Evolutionary conservation across 441 rosid genomes (phyloP).

Genomic region (Croton setiger): DNA sequence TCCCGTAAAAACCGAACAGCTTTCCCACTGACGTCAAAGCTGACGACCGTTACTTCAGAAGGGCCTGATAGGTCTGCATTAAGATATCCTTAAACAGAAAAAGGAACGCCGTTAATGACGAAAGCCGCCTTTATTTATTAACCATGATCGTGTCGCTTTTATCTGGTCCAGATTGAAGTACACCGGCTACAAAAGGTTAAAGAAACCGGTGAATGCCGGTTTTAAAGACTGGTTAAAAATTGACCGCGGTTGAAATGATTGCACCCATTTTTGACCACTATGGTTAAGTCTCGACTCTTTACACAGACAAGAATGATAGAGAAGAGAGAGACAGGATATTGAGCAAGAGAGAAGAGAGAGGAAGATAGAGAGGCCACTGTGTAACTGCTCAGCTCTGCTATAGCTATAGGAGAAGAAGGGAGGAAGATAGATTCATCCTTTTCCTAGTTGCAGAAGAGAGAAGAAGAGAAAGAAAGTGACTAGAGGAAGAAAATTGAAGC

Average conservation of each 20-base stretch:
- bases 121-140: conserved; percentile 41
- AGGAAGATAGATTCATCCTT: not conserved
- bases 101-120: conserved; percentile 42
- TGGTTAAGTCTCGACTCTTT: conserved; percentile 39
- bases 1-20: conserved; percentile 55
- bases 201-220: conserved; percentile 50
- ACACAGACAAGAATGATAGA: conserved; percentile 25
- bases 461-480: conserved; percentile 21
- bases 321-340: conserved; percentile 27
- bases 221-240: conserved; percentile 47
- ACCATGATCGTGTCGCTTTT: conserved; percentile 30
- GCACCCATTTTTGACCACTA: conserved; percentile 53
- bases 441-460: conserved; percentile 19
- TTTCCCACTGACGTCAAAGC: conserved; percentile 46
- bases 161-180: conserved; percentile 40
- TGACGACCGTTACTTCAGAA: conserved; percentile 39
- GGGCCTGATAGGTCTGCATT: not conserved
- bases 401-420: conserved; percentile 4
- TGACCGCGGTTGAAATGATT: conserved; percentile 82
- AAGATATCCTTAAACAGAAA: conserved; percentile 11
- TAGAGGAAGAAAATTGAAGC: conserved; percentile 3
- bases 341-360: conserved; percentile 9
- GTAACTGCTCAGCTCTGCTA: conserved; percentile 12
- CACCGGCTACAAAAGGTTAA: conserved; percentile 36
- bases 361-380: not conserved